Base-by-base conservation (phyloP, 345 rosid species). In the rapeseed (Brassica napus) region DNA sequence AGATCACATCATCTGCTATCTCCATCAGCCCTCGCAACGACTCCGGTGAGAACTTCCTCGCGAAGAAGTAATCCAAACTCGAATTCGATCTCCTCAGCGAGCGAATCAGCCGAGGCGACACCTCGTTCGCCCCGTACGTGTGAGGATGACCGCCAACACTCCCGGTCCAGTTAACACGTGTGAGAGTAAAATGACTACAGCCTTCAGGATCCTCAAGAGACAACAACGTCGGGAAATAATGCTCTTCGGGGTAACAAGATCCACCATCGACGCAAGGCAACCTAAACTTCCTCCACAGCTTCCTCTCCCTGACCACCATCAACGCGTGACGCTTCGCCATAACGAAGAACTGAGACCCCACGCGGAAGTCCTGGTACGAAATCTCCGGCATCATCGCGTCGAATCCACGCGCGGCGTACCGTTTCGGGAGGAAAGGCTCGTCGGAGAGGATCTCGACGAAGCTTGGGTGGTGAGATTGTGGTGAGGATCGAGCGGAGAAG, bases 291-390 rank as follows among this genome's bases (percentile, higher is more conserved):
- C 84, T 87, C 98, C 98, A 94, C 10, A 92, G 75, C 28, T 82
- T 87, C 8, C 83, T 83, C 28, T 94, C 98, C 39, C 18, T 78
- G 6, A 94, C 74, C 44, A 92, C 91, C 2, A 86, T 61, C 69
- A 88, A n/a, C 1, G 92, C 97, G 61, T 94, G 98, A 0, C 93
- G 85, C 35, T 85, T 92, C 14, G 92, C 87, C 10, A 94, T 37
- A 4, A 90, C 82, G 79, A 92, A 92, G 76, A 94, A 94, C 87
- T 92, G 97, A n/a, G 97, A 94, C 63, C 98, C 97, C 1, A 88
- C 94, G 23, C 94, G 76, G 77, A 94, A 94, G 23, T 81, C 79
- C 52, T 85, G 80, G 79, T 82, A 90, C 1, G 83, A 77, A 6
- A 94, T 81, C 71, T 92, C 97, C 0, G 98, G 97, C 0, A 89